Evolutionary conservation across 192 early-diverging fungal genomes (phyloP).

Genomic region (Fimicolochytrium jonesii): DNA sequence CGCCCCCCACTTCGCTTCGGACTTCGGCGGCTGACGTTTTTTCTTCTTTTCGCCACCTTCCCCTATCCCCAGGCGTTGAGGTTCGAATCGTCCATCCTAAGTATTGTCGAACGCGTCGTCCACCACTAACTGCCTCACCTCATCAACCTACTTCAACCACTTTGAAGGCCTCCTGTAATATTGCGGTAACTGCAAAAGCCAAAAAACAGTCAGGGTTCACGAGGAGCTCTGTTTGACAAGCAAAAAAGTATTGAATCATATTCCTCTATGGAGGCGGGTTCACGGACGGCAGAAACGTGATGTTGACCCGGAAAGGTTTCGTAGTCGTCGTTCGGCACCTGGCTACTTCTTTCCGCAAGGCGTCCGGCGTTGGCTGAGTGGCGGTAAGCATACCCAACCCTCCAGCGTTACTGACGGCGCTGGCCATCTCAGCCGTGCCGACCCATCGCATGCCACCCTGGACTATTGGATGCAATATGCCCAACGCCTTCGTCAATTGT

Average conservation of each 20-base stretch:
- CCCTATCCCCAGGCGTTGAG: too few relatives aligned
- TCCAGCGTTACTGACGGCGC: slow-evolving; percentile 75
- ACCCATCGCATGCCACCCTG: slow-evolving; percentile 80
- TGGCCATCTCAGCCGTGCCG: slow-evolving; percentile 50
- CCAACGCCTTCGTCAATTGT: slow-evolving; percentile 58
- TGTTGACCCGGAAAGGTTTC: slow-evolving; percentile 77
- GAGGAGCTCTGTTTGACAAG: too few relatives aligned
- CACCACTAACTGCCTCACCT: too few relatives aligned
- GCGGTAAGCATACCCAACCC: slow-evolving; percentile 67
- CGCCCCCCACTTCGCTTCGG: too few relatives aligned
- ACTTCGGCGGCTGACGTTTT: too few relatives aligned
- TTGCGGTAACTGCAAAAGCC: slow-evolving; percentile 53
- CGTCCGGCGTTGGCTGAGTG: slow-evolving; percentile 75
- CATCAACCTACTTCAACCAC: slow-evolving; percentile 53
- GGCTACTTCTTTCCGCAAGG: slow-evolving; percentile 63
- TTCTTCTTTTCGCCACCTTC: too few relatives aligned
- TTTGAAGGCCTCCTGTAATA: slow-evolving; percentile 71
- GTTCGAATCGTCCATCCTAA: too few relatives aligned
- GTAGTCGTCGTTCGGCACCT: slow-evolving; percentile 68
- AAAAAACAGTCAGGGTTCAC: too few relatives aligned
- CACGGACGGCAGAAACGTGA: slow-evolving; percentile 72
- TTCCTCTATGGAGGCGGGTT: slow-evolving; percentile 71
- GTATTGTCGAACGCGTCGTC: too few relatives aligned
- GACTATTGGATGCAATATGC: slow-evolving; percentile 67
- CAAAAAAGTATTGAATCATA: too few relatives aligned